Conservation (phyloP, 257 asterid species). For the Paulownia fortunei region DNA sequence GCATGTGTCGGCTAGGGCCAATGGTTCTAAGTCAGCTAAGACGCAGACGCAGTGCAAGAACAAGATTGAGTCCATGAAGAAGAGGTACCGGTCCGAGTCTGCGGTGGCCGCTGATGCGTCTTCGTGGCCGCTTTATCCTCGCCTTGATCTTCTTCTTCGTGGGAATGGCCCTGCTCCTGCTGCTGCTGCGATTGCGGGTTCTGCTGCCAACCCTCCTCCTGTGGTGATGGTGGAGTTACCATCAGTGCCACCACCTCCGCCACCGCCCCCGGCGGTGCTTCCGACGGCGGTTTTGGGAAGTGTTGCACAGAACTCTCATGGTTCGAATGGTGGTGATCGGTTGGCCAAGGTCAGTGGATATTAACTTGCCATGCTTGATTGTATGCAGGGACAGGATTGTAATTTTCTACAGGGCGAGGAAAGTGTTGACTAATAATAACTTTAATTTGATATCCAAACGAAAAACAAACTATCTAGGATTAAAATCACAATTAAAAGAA, state of each 20-base stretch:
- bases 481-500: too few relatives aligned
- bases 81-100: slow-evolving; percentile 85
- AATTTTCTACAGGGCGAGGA: not conserved
- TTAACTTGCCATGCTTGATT: not conserved
- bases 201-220: slow-evolving; percentile 15
- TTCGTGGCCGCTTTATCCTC: slow-evolving; percentile 79
- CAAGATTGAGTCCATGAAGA: slow-evolving; percentile 95
- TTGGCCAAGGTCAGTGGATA: slow-evolving; percentile 56
- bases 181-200: not conserved
- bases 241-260: not conserved
- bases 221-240: slow-evolving; percentile 6
- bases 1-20: slow-evolving; percentile 60
- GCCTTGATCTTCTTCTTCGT: slow-evolving; percentile 80
- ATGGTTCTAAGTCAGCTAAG: slow-evolving; percentile 53
- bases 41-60: slow-evolving; percentile 93
- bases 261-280: slow-evolving; percentile 14
- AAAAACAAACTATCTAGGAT: not conserved
- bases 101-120: slow-evolving; percentile 64
- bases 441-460: not conserved
- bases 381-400: slow-evolving; percentile 7
- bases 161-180: slow-evolving; percentile 49
- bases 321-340: slow-evolving; percentile 55
- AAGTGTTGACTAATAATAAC: not conserved
- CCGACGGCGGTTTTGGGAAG: slow-evolving; percentile 28
- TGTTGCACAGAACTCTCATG: slow-evolving; percentile 49